These are phyloP conservation scores for Aspergillus nomiae DNA, from an alignment of 2,329 filamentous ascomycete species.

Conservation along the genomic window DNA sequence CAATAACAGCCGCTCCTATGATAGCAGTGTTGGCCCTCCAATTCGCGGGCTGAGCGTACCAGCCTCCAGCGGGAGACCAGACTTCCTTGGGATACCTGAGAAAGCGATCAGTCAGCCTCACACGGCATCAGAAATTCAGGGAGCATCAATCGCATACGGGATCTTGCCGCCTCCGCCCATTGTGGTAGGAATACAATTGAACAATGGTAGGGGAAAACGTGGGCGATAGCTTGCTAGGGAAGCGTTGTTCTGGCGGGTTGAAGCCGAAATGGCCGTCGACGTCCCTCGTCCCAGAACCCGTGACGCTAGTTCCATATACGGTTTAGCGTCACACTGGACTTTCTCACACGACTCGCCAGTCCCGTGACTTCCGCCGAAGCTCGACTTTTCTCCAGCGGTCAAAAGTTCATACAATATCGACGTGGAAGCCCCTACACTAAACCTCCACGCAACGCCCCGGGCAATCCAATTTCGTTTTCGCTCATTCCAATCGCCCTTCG, in stretches of 20 bases:
- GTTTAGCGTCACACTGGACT: conserved; percentile 29
- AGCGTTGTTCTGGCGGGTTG: conserved; percentile 28
- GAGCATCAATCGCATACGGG: conserved; percentile 57
- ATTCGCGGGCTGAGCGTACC: conserved; percentile 93
- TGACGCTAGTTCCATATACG: conserved; percentile 25
- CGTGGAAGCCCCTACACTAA: conserved; percentile 12
- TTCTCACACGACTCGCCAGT: conserved; percentile 34
- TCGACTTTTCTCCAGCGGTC: conserved; percentile 39
- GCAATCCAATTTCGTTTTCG: conserved; percentile 21
- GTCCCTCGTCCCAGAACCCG: conserved; percentile 30
- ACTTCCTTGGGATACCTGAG: conserved; percentile 94
- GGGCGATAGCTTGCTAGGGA: conserved; percentile 24
- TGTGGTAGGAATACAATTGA: conserved; percentile 32
- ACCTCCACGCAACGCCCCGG: conserved; percentile 19
- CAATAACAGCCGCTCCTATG: conserved; percentile 67
- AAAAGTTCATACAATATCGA: conserved; percentile 23
- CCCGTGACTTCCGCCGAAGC: conserved; percentile 42
- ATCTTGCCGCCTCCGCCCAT: conserved; percentile 80
- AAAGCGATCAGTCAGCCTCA: conserved; percentile 26
- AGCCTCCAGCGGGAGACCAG: conserved; percentile 97
- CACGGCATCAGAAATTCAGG: neutral
- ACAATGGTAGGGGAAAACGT: conserved; percentile 22
- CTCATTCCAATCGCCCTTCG: conserved; percentile 9
- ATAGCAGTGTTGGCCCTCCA: conserved; percentile 91
- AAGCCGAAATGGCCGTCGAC: conserved; percentile 35